Conservation (phyloP, 139 green algal genomes). For the Micromonas commoda region DNA sequence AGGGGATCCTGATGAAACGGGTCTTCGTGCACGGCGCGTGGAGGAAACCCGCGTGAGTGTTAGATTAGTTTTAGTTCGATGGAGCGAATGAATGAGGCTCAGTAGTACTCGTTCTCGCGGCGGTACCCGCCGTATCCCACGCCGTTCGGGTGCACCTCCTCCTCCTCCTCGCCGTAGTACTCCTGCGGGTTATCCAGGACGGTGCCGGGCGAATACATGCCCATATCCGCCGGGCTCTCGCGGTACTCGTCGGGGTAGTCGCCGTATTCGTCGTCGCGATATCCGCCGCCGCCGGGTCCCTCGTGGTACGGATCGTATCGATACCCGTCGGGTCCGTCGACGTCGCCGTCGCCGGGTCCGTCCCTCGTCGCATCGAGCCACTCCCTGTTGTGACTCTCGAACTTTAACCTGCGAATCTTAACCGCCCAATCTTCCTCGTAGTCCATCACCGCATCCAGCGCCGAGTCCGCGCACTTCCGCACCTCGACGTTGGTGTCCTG, state of each 20-base stretch:
- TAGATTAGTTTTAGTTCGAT: slow-evolving; percentile 1
- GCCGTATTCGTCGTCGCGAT: background rate
- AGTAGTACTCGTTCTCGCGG: no score
- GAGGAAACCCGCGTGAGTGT: background rate
- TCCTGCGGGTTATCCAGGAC: background rate
- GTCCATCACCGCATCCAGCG: slow-evolving; percentile 63
- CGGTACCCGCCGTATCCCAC: no score
- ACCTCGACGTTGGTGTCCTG: slow-evolving; percentile 64
- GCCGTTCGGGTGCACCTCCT: no score
- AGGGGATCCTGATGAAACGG: background rate
- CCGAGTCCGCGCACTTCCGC: slow-evolving; percentile 43
- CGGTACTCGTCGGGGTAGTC: background rate
- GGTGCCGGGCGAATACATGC: background rate
- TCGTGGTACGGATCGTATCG: background rate
- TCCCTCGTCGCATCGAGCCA: slow-evolving; percentile 53
- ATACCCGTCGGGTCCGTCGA: background rate
- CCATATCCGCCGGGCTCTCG: no score
- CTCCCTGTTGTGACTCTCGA: slow-evolving; percentile 68
- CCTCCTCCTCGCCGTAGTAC: background rate
- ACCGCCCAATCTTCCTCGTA: slow-evolving; percentile 53
- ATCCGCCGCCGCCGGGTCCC: background rate
- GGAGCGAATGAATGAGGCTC: no score
- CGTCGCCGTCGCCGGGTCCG: background rate
- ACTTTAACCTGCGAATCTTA: slow-evolving; percentile 66
- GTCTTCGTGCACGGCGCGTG: background rate